These are phyloP conservation scores for Geum urbanum DNA, from an alignment of 306 rosid genomes.

Conservation along the genomic window DNA sequence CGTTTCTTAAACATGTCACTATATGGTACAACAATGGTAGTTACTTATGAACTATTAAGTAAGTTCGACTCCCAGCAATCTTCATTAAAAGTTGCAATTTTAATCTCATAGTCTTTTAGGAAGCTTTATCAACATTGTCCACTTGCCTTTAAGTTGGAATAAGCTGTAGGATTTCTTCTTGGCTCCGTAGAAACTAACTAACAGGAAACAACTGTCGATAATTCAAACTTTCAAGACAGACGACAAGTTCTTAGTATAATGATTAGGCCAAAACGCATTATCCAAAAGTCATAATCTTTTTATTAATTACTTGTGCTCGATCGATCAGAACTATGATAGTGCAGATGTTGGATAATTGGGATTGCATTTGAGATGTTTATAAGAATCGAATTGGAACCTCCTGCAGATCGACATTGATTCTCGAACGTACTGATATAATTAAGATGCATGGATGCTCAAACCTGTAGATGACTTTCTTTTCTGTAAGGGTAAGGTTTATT, in stretches of 20 bases:
- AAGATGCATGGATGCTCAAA: no score
- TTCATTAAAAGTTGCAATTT: constrained; percentile 3
- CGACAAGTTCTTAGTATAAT: neutral
- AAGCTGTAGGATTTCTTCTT: no score
- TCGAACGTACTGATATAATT: no score
- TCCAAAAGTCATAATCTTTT: neutral
- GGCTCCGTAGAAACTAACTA: neutral
- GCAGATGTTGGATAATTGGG: neutral
- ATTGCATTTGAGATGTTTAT: no score
- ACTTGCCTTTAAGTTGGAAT: no score
- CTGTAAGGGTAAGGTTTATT: no score
- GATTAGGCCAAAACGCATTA: neutral
- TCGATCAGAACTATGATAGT: neutral
- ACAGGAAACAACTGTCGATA: neutral
- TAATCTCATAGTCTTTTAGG: neutral
- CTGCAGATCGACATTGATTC: no score
- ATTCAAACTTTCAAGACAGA: neutral
- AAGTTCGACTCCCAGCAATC: constrained; percentile 25
- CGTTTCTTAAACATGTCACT: constrained; percentile 84
- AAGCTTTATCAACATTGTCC: neutral
- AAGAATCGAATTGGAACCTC: no score
- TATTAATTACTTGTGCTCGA: neutral
- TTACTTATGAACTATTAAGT: constrained; percentile 87
- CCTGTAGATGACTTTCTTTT: no score
- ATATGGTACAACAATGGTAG: constrained; percentile 83